Conservation (phyloP, 2,329 filamentous ascomycete genomes). For the Coniochaeta ligniaria region DNA sequence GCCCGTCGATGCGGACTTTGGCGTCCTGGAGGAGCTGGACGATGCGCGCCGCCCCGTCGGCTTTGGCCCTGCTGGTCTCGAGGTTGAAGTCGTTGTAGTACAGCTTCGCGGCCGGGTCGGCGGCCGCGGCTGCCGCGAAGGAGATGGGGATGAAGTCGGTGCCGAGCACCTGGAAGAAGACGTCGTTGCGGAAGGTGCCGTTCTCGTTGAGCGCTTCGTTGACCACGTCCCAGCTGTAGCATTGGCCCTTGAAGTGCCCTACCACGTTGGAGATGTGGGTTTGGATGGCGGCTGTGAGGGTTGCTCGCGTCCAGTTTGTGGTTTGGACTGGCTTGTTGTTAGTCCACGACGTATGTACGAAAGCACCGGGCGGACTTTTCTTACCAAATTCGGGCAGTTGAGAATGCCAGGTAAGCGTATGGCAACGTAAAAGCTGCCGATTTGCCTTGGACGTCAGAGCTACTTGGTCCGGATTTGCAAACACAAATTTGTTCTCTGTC, state of each 20-base stretch:
- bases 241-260: conserved; percentile 35
- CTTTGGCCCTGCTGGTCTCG: conserved; percentile 28
- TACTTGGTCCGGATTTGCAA: conserved; percentile 37
- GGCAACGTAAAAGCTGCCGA: conserved; percentile 43
- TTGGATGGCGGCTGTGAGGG: conserved; percentile 41
- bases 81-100: conserved; percentile 50
- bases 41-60: conserved; percentile 21
- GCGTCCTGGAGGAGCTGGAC: conserved; percentile 21
- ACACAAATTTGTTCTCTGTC: conserved; percentile 41
- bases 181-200: conserved; percentile 31
- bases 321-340: conserved; percentile 9
- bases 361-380: no score
- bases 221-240: conserved; percentile 47
- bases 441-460: conserved; percentile 23
- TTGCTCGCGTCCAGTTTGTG: conserved; percentile 41
- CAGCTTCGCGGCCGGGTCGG: conserved; percentile 35
- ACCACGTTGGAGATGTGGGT: conserved; percentile 42
- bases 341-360: not conserved
- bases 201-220: conserved; percentile 46
- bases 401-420: conserved; percentile 37
- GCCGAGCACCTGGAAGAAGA: conserved; percentile 39
- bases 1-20: conserved; percentile 40
- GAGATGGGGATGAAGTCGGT: conserved; percentile 38
- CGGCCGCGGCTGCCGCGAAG: conserved; percentile 35
- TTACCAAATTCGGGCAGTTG: conserved; percentile 38